A percentile compares a stretch with the other conserved stretches of the same genome.
Conservation (phyloP, 2,329 filamentous ascomycete genomes). For the Incumbomyces lentus region DNA sequence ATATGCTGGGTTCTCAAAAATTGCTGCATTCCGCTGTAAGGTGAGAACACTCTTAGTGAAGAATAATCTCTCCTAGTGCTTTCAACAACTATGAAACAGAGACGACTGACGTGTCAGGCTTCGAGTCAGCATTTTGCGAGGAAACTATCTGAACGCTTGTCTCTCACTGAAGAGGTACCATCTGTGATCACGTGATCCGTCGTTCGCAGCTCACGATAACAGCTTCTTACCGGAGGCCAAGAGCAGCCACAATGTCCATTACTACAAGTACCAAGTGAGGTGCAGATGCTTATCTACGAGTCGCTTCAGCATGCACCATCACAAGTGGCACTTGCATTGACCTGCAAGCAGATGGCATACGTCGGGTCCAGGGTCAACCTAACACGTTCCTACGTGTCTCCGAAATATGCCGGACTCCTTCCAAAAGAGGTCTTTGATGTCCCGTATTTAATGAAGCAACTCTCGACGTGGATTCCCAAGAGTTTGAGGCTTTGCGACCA, state of each 20-base stretch:
- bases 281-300: conserved; percentile 16
- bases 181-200: background rate
- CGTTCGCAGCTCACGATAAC: conserved; percentile 5
- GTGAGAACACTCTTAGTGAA: too few relatives aligned
- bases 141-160: conserved; percentile 15
- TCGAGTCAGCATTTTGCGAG: conserved; percentile 16
- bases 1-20: too few relatives aligned
- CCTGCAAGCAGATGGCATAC: conserved; percentile 20
- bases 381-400: conserved; percentile 11
- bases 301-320: conserved; percentile 16
- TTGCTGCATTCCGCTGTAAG: too few relatives aligned
- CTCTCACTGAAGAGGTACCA: conserved; percentile 12
- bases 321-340: conserved; percentile 18
- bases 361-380: conserved; percentile 14
- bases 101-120: conserved; percentile 10
- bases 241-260: conserved; percentile 8
- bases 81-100: background rate
- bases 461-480: conserved; percentile 17
- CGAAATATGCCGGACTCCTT: conserved; percentile 20
- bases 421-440: conserved; percentile 19
- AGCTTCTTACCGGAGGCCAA: conserved; percentile 1
- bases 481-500: conserved; percentile 18
- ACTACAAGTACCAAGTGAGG: conserved; percentile 17
- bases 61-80: too few relatives aligned
- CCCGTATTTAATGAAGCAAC: conserved; percentile 18